These are phyloP conservation scores for Vigna hirtella DNA, from an alignment of 306 rosid species.

Conservation along the genomic window DNA sequence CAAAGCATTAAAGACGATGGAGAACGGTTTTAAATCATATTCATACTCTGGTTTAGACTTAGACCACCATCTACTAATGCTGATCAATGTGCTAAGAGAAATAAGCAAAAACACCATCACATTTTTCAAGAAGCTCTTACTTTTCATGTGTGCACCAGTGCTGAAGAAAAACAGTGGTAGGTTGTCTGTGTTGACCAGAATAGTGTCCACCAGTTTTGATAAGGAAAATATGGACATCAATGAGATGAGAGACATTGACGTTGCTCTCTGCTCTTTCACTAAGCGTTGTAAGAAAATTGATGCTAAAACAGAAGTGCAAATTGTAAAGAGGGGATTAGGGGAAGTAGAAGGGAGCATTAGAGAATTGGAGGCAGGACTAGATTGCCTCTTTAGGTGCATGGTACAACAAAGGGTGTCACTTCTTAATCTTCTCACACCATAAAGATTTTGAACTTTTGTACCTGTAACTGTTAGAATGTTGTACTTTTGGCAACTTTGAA, in stretches of 20 bases:
- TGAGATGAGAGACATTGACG: conserved; percentile 43
- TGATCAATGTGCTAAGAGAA: conserved; percentile 48
- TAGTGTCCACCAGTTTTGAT: conserved; percentile 29
- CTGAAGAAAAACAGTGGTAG: conserved; percentile 36
- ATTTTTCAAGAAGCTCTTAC: conserved; percentile 43
- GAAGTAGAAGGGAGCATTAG: conserved; percentile 39
- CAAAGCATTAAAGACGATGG: conserved; percentile 48
- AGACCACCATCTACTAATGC: conserved; percentile 26
- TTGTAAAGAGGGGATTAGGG: conserved; percentile 39
- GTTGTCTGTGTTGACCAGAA: conserved; percentile 46
- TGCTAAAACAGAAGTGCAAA: conserved; percentile 22
- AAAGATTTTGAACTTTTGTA: conserved; percentile 31
- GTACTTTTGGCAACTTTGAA: not conserved
- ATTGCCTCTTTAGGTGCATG: conserved; percentile 53
- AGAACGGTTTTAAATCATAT: conserved; percentile 31
- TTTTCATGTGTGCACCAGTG: conserved; percentile 39
- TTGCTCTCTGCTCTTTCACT: conserved; percentile 37
- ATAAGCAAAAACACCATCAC: conserved; percentile 43
- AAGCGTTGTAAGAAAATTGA: conserved; percentile 8
- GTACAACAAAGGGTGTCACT: conserved; percentile 54
- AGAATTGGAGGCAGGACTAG: conserved; percentile 46
- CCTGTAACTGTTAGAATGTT: not conserved
- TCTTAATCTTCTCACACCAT: conserved; percentile 51
- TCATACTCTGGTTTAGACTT: conserved; percentile 18
- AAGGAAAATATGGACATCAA: conserved; percentile 31